Percentiles rank a stretch among this genome's conserved stretches.
Evolutionary conservation across 495 filamentous ascomycete species (phyloP).

Genomic region (Aspergillus homomorphus): DNA sequence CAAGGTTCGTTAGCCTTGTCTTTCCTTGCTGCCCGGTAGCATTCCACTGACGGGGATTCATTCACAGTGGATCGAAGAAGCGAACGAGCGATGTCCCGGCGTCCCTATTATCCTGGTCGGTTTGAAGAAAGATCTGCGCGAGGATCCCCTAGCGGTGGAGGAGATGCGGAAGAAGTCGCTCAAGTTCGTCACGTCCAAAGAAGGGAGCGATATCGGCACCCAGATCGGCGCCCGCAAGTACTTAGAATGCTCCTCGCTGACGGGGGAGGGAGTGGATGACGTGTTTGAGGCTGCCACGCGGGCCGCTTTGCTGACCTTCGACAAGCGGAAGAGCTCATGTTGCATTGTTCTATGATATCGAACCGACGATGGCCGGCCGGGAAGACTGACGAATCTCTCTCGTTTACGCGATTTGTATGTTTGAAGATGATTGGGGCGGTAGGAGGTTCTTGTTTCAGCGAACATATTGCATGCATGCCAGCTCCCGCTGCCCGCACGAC

Average conservation of each 20-base stretch:
- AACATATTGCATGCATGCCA: constrained; percentile 3
- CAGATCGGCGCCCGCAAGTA: constrained; percentile 93
- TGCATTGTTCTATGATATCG: constrained; percentile 81
- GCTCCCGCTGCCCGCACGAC: constrained; percentile 7
- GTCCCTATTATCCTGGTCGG: constrained; percentile 97
- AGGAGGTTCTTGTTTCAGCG: constrained; percentile 4
- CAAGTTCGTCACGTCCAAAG: constrained; percentile 75
- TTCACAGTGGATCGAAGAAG: constrained; percentile 90
- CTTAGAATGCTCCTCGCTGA: constrained; percentile 93
- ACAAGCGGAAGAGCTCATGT: constrained; percentile 79
- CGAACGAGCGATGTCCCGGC: constrained; percentile 85
- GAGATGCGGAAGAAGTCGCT: constrained; percentile 96
- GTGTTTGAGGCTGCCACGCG: constrained; percentile 97
- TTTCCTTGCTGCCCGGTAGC: background rate
- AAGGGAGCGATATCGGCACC: constrained; percentile 75
- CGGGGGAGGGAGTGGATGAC: constrained; percentile 97
- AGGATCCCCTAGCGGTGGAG: constrained; percentile 89
- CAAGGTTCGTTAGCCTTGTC: constrained; percentile 61
- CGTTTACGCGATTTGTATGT: constrained; percentile 14
- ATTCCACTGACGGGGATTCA: constrained; percentile 2
- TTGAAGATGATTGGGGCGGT: constrained; percentile 9
- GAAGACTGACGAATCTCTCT: constrained; percentile 8
- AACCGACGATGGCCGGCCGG: too few relatives aligned
- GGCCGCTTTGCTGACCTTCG: constrained; percentile 88
- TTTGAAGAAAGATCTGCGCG: constrained; percentile 95